Evolutionary conservation across 805 yeast species (phyloP), one percentile per base, ranked within the genome.

Genomic region (Komagataella mondaviorum): DNA sequence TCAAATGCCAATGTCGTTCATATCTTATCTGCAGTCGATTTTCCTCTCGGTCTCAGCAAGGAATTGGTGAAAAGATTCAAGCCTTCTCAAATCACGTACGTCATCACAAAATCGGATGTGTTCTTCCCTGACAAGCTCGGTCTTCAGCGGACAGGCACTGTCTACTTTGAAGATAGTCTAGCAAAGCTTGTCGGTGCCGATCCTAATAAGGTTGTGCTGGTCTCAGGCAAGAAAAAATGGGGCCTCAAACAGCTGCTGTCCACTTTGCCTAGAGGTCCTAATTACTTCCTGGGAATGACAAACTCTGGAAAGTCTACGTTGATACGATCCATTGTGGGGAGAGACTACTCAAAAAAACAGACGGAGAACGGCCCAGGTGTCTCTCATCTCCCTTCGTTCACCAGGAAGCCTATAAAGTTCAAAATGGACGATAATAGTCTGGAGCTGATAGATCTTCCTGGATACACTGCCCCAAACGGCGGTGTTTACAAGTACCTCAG

Each of bases 231-330:
- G 39, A 64, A 66, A 6, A 69, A 71, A 23, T 83, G 89, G 89
- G 72, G 76, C 36, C 58, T 77, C 2, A 58, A 66, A 1, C 57
- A 60, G 1, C 58, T 84, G 2, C 55, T 71, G 6, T 57, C 63
- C 1, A 57, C 57, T 6, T 58, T 83, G 6, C 69, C 70, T 4
- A 59, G 61, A 44, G 59, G 56, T 7, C 64, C 67, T 36, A 62
- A 76, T 6, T 81, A 77, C 58, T 63, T 85, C 30, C 66, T 85
- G 18, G 95, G 95, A 1, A 73, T 72, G 53, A 79, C 83, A 8
- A 85, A 85, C 59, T 72, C 77, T 12, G 95, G 95, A 0, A 85
- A 85, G 60, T 79, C 88, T 2, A 71, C 83, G 1, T 56, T 85
- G 44, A 70, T 83, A 1, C 76, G 73, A 55, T 59, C 78, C 17